Evolutionary conservation across 768 basidiomycete species (phyloP).

Genomic region (Candolleomyces eurysporus): DNA sequence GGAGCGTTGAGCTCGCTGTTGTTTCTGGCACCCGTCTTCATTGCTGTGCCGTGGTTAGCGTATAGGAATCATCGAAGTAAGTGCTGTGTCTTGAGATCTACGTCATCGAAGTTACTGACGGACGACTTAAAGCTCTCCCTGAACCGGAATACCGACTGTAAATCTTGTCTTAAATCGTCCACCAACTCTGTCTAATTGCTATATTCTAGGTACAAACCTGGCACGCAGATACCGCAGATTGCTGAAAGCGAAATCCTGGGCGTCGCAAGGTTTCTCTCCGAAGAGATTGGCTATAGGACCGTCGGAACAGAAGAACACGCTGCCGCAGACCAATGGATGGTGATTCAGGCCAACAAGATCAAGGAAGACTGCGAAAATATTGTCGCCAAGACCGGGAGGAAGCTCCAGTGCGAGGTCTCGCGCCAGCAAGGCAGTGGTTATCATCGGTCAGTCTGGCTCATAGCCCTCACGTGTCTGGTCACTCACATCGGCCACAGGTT

Average conservation of each 20-base stretch:
- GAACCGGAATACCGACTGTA: slow-evolving; percentile 53
- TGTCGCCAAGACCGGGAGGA: slow-evolving; percentile 43
- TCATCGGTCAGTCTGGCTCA: slow-evolving; percentile 61
- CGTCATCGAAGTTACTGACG: background rate
- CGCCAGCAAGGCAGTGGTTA: slow-evolving; percentile 84
- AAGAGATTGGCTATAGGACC: slow-evolving; percentile 87
- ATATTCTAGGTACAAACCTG: slow-evolving; percentile 39
- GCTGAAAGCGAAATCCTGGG: slow-evolving; percentile 69
- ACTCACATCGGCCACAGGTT: slow-evolving; percentile 50
- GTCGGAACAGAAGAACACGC: slow-evolving; percentile 91
- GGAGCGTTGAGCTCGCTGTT: slow-evolving; percentile 60
- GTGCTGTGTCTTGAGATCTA: slow-evolving; percentile 13
- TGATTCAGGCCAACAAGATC: slow-evolving; percentile 60
- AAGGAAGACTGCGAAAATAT: slow-evolving; percentile 60
- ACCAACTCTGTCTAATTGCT: background rate
- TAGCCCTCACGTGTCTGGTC: background rate
- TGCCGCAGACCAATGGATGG: slow-evolving; percentile 79
- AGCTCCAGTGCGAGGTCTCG: slow-evolving; percentile 91
- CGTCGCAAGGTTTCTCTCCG: slow-evolving; percentile 67
- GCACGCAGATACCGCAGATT: slow-evolving; percentile 62
- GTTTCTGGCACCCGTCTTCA: slow-evolving; percentile 50
- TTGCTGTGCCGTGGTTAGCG: slow-evolving; percentile 47
- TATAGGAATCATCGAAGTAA: slow-evolving; percentile 49
- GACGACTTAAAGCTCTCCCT: slow-evolving; percentile 48
- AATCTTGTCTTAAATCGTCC: slow-evolving; percentile 14